phyloP scores from a whole-genome alignment of 306 rosid genomes.

The Potentilla sterilis region DNA sequence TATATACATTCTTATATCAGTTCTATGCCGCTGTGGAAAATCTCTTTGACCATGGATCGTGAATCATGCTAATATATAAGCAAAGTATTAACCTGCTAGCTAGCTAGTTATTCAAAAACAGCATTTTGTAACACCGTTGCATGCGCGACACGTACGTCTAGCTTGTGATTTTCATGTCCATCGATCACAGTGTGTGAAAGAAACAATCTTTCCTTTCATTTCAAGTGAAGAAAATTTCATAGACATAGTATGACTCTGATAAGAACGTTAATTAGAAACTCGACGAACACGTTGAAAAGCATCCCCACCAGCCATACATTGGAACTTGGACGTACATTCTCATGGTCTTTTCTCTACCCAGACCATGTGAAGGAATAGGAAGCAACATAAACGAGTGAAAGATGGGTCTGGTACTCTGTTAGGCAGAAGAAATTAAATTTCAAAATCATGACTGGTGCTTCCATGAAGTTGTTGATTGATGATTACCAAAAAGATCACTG shows the following conservation, averaged over 20 bases:
- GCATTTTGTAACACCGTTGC: background rate
- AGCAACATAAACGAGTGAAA: background rate
- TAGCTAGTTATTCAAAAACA: background rate
- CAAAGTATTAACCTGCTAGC: background rate
- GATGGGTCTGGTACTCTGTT: too few relatives aligned
- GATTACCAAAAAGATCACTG: background rate
- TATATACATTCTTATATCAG: background rate
- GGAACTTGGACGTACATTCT: background rate
- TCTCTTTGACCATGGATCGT: background rate
- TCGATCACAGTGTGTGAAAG: background rate
- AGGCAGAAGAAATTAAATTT: background rate
- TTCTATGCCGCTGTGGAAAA: background rate
- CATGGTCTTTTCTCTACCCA: too few relatives aligned
- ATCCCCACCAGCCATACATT: background rate
- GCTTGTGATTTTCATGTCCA: background rate
- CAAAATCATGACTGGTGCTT: background rate
- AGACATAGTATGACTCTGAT: background rate
- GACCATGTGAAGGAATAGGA: too few relatives aligned
- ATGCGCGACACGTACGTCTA: background rate
- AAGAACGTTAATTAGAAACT: background rate
- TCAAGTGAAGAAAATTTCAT: background rate
- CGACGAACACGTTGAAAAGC: background rate
- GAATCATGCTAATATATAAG: background rate
- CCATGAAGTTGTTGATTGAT: background rate
- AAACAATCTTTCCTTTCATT: background rate